phyloP scores from a whole-genome alignment of 176 grass and related monocot genomes.

The Miscanthus lutarioriparius region DNA sequence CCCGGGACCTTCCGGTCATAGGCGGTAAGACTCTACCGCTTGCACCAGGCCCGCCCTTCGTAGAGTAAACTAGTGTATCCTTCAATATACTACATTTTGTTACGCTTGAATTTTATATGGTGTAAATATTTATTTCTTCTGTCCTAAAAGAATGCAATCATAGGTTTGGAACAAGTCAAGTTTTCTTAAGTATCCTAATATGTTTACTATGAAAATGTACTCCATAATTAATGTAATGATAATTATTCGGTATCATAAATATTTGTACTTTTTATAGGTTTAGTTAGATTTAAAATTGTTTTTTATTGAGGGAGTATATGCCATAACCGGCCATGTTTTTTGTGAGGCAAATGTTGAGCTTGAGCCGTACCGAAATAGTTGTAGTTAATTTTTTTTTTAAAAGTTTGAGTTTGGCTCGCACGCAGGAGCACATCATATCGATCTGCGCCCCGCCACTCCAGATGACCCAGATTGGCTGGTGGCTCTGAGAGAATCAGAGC shows the following conservation, averaged over 20 bases:
- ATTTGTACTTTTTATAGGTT: background rate
- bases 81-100: background rate
- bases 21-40: too few relatives aligned
- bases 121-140: background rate
- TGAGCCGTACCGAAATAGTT: background rate
- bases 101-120: background rate
- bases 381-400: background rate
- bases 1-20: too few relatives aligned
- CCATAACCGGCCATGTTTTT: background rate
- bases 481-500: constrained; percentile 69
- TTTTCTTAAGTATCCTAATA: background rate
- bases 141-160: background rate
- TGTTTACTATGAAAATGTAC: background rate
- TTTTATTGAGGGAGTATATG: background rate
- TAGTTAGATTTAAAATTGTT: too few relatives aligned
- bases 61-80: too few relatives aligned
- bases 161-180: background rate
- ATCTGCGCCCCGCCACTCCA: constrained; percentile 56
- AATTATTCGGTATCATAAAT: background rate
- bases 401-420: constrained; percentile 26
- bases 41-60: too few relatives aligned
- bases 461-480: constrained; percentile 87
- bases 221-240: too few relatives aligned
- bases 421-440: constrained; percentile 89
- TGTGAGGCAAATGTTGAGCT: background rate